These are phyloP conservation scores for Rhizopus sp. DNA, from an alignment of 371 early-diverging fungal species.

Conservation along the genomic window DNA sequence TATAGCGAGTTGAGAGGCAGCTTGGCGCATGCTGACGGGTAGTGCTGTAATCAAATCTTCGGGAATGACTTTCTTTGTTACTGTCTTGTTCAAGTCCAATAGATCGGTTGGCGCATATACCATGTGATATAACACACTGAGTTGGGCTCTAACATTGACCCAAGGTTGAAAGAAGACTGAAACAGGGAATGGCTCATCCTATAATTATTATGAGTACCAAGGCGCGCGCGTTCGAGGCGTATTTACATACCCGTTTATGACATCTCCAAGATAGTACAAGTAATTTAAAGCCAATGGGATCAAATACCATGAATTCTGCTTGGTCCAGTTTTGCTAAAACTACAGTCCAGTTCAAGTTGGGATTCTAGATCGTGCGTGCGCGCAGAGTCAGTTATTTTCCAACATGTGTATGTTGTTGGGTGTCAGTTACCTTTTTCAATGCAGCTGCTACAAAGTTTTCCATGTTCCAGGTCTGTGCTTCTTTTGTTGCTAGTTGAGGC, in stretches of 20 bases:
- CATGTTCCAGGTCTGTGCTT: conserved; percentile 38
- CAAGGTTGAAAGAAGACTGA: conserved; percentile 72
- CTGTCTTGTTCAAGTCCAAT: conserved; percentile 47
- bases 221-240: background rate
- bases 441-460: conserved; percentile 39
- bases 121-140: conserved; percentile 71
- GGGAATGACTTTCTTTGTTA: conserved; percentile 49
- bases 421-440: conserved; percentile 26
- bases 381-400: background rate
- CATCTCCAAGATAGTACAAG: conserved; percentile 63
- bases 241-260: conserved; percentile 56
- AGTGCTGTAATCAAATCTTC: conserved; percentile 51
- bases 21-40: conserved; percentile 46
- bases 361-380: conserved; percentile 35
- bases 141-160: conserved; percentile 71
- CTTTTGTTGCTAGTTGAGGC: conserved; percentile 22
- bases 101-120: conserved; percentile 56
- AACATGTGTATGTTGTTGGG: too few relatives aligned
- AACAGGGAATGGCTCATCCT: conserved; percentile 67
- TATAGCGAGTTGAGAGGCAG: conserved; percentile 51
- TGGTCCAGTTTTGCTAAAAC: conserved; percentile 68
- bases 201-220: background rate
- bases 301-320: conserved; percentile 62
- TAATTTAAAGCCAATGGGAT: conserved; percentile 61
- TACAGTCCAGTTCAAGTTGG: conserved; percentile 60